Percentiles rank a stretch among this genome's conserved stretches.
Conservation (phyloP, 345 rosid species). For the Acer campestre region DNA sequence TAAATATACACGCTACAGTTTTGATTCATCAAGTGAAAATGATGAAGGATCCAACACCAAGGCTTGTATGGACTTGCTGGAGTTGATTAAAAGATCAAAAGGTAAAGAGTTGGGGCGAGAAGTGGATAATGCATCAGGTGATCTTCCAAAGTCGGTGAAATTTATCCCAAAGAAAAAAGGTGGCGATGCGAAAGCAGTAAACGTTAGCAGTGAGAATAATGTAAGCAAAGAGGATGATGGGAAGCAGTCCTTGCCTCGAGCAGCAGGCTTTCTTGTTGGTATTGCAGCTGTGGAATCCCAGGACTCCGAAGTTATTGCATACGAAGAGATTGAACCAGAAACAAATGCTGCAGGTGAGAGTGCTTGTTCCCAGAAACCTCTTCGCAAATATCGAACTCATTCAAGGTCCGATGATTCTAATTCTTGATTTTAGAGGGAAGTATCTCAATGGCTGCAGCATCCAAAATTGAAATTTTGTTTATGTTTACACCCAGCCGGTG, state of each 20-base stretch:
- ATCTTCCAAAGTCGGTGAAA: constrained; percentile 39
- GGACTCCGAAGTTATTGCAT: constrained; percentile 26
- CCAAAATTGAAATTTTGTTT: background rate
- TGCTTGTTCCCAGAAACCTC: constrained; percentile 26
- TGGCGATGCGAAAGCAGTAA: constrained; percentile 19
- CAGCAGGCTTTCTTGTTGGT: constrained; percentile 28
- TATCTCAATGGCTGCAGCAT: background rate
- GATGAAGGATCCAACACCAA: constrained; percentile 42
- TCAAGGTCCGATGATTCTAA: constrained; percentile 40
- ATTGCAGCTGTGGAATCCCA: constrained; percentile 44
- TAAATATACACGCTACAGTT: constrained; percentile 55
- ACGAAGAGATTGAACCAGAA: constrained; percentile 35
- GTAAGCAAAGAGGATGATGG: constrained; percentile 22
- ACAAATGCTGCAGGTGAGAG: constrained; percentile 7
- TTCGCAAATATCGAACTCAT: constrained; percentile 49
- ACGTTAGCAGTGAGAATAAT: constrained; percentile 24
- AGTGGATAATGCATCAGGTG: constrained; percentile 17
- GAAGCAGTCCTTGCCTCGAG: constrained; percentile 6
- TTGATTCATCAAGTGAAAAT: constrained; percentile 41
- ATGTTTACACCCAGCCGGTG: background rate
- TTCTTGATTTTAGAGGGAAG: constrained; percentile 25
- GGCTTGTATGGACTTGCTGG: constrained; percentile 40
- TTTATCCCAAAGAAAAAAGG: constrained; percentile 57
- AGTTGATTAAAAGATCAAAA: constrained; percentile 29
- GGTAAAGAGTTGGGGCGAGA: constrained; percentile 30